phyloP scores from a whole-genome alignment of 805 yeast species.

The Kodamaea sagamina region DNA sequence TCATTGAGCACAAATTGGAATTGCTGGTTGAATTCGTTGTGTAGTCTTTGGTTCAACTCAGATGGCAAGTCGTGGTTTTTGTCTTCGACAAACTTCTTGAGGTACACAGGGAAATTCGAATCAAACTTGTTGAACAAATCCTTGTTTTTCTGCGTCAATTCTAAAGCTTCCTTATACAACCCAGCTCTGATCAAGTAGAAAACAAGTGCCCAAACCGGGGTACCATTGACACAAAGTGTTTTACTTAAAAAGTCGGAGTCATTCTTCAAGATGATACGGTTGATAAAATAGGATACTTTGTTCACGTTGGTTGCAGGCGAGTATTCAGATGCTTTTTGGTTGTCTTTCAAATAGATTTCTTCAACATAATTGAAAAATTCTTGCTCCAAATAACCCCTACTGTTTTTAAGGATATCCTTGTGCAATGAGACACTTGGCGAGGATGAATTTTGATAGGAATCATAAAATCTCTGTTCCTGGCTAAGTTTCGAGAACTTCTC shows the following conservation, averaged over 20 bases:
- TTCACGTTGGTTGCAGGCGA: constrained; percentile 67
- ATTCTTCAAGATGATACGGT: constrained; percentile 38
- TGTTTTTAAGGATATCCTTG: constrained; percentile 51
- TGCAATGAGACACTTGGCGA: constrained; percentile 26
- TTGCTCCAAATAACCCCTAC: constrained; percentile 63
- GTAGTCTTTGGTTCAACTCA: constrained; percentile 68
- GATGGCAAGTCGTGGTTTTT: constrained; percentile 59
- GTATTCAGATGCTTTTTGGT: constrained; percentile 28
- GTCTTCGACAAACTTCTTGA: constrained; percentile 62
- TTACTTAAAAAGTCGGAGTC: constrained; percentile 24
- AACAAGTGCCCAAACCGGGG: constrained; percentile 92
- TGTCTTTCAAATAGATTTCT: constrained; percentile 61
- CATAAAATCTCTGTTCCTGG: constrained; percentile 38
- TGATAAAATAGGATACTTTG: constrained; percentile 64
- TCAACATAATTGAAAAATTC: constrained; percentile 81
- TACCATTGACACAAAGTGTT: constrained; percentile 62
- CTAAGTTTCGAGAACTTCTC: constrained; percentile 35
- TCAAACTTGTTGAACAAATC: constrained; percentile 82
- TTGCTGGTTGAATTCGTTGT: constrained; percentile 80
- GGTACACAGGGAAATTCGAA: constrained; percentile 76
- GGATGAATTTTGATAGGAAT: constrained; percentile 25
- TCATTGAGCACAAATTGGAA: constrained; percentile 62
- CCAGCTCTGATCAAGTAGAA: constrained; percentile 88
- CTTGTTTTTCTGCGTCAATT: constrained; percentile 61
- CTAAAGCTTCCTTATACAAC: constrained; percentile 72